These are phyloP conservation scores for Filosporella fistucella DNA, from an alignment of 495 filamentous ascomycete genomes.

Conservation along the genomic window DNA sequence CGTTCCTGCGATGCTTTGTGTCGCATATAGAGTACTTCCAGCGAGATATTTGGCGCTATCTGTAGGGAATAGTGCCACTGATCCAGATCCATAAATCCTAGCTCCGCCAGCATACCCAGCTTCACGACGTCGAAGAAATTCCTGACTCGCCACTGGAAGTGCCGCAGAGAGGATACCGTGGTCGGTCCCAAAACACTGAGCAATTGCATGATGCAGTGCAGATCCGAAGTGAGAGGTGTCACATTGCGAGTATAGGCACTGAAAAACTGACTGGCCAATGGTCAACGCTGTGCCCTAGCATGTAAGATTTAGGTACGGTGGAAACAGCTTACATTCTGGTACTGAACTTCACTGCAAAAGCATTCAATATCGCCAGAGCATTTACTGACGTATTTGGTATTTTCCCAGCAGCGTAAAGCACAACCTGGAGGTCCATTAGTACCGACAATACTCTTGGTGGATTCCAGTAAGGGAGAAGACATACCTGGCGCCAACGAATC, in stretches of 20 bases:
- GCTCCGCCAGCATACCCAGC: slow-evolving; percentile 30
- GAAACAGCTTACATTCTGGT: slow-evolving; percentile 27
- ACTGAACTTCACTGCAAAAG: slow-evolving; percentile 29
- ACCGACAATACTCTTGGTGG: not conserved
- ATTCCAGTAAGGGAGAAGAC: too few species aligned
- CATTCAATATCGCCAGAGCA: slow-evolving; percentile 24
- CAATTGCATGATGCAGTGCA: slow-evolving; percentile 30
- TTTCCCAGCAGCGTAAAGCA: slow-evolving; percentile 33
- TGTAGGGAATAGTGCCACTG: slow-evolving; percentile 11
- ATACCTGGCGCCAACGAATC: slow-evolving; percentile 6
- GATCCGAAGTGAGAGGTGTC: slow-evolving; percentile 30
- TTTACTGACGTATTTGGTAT: slow-evolving; percentile 32
- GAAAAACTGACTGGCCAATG: slow-evolving; percentile 27
- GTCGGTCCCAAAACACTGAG: slow-evolving; percentile 27
- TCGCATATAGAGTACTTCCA: too few species aligned
- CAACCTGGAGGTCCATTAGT: slow-evolving; percentile 10
- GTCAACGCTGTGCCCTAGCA: not conserved
- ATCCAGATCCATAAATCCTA: slow-evolving; percentile 15
- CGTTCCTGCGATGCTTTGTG: too few species aligned
- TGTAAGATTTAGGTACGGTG: not conserved
- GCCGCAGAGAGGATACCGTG: slow-evolving; percentile 28
- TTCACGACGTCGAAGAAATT: slow-evolving; percentile 28
- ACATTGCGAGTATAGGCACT: slow-evolving; percentile 39
- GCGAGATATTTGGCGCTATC: slow-evolving; percentile 11
- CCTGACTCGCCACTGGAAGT: slow-evolving; percentile 23